phyloP scores from a whole-genome alignment of 129 eudicot genomes.

The Artemisia annua region DNA sequence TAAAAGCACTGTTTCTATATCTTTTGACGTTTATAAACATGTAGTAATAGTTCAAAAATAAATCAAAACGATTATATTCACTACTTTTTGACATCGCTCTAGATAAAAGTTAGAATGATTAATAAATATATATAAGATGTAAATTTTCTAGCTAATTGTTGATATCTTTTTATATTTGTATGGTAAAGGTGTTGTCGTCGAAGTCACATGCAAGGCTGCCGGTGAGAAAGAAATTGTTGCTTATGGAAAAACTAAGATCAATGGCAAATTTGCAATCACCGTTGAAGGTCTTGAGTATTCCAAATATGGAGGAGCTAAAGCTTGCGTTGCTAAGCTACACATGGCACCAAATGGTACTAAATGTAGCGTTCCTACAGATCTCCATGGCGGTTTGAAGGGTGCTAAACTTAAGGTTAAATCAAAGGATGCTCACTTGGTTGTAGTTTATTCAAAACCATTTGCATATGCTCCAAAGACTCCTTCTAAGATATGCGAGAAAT shows the following conservation, averaged over 20 bases:
- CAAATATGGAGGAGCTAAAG: slow-evolving; percentile 64
- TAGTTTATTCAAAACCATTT: too few species aligned
- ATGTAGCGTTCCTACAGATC: slow-evolving; percentile 51
- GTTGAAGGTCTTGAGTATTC: slow-evolving; percentile 56
- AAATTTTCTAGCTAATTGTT: slow-evolving; percentile 5
- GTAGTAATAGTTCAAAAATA: too few species aligned
- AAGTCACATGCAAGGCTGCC: slow-evolving; percentile 51
- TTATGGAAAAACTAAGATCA: slow-evolving; percentile 56
- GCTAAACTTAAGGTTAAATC: slow-evolving; percentile 59
- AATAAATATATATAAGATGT: neutral
- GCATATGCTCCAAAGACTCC: too few species aligned
- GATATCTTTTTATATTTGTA: neutral
- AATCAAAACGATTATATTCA: too few species aligned
- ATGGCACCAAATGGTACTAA: slow-evolving; percentile 51
- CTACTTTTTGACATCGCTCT: too few species aligned
- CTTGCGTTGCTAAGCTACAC: slow-evolving; percentile 64
- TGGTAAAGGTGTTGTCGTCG: slow-evolving; percentile 51
- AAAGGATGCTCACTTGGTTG: slow-evolving; percentile 45
- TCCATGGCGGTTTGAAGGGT: slow-evolving; percentile 60
- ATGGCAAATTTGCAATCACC: slow-evolving; percentile 56
- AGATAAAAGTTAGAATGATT: too few species aligned
- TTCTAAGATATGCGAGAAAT: too few species aligned
- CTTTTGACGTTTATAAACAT: too few species aligned
- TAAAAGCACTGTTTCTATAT: too few species aligned
- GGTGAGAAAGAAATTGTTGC: slow-evolving; percentile 44